Conservation (phyloP, 139 green algal species). For the Zygnema cylindricum region DNA sequence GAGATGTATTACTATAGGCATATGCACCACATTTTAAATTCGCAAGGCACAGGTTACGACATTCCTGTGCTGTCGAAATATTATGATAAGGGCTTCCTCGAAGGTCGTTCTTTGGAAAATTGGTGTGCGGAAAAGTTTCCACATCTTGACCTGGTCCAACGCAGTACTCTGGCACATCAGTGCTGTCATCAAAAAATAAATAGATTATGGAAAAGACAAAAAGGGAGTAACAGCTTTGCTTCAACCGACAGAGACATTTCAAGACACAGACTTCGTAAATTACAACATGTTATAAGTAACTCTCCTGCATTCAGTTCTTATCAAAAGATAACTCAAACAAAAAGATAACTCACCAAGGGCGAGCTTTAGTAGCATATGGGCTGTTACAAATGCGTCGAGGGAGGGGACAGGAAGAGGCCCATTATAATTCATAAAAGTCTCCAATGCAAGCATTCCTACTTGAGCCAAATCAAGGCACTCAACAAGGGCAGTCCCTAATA, state of each 20-base stretch:
- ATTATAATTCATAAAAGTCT: not conserved
- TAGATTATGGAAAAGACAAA: too few relatives aligned
- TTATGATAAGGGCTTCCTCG: not conserved
- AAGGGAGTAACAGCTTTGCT: too few relatives aligned
- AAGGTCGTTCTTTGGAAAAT: not conserved
- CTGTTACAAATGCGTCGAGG: constrained; percentile 32
- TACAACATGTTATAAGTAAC: too few relatives aligned
- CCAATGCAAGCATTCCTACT: not conserved
- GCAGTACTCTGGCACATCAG: too few relatives aligned
- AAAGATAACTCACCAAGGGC: not conserved
- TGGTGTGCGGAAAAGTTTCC: not conserved
- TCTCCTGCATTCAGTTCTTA: too few relatives aligned
- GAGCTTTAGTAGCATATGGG: constrained; percentile 30
- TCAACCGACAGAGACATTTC: too few relatives aligned
- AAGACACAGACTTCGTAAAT: too few relatives aligned
- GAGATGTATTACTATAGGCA: not conserved
- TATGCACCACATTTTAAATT: not conserved
- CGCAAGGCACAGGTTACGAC: not conserved
- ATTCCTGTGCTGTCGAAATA: not conserved
- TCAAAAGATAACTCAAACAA: too few relatives aligned
- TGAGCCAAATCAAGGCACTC: not conserved
- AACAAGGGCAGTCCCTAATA: not conserved
- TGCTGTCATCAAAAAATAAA: too few relatives aligned
- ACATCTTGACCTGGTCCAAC: too few relatives aligned
- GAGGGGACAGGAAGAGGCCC: constrained; percentile 38